These are phyloP conservation scores for Syncephalastrum racemosum DNA, from an alignment of 371 early-diverging fungal species.

Conservation along the genomic window DNA sequence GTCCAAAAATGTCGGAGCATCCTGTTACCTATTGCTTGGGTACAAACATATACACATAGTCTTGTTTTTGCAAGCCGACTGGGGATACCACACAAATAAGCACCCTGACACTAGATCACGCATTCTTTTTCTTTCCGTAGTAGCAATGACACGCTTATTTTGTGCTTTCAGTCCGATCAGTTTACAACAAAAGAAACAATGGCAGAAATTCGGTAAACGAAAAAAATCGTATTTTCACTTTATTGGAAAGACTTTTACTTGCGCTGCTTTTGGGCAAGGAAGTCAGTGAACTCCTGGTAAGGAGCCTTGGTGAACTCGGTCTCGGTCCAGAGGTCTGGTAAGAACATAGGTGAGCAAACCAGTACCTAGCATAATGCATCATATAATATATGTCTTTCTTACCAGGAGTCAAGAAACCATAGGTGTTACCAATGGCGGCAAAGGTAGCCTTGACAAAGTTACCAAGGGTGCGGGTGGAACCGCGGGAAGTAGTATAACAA, in stretches of 20 bases:
- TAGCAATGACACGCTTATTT: too few relatives aligned
- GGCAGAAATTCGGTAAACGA: not conserved
- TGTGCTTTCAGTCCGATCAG: too few relatives aligned
- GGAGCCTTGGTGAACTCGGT: slow-evolving; percentile 82
- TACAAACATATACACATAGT: too few relatives aligned
- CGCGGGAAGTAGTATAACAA: slow-evolving; percentile 93
- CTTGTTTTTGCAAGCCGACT: too few relatives aligned
- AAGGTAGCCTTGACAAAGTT: slow-evolving; percentile 99
- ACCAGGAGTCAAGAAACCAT: slow-evolving; percentile 91
- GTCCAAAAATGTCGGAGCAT: too few relatives aligned
- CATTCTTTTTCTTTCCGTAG: too few relatives aligned
- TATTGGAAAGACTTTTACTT: slow-evolving; percentile 21
- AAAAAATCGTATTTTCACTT: slow-evolving; percentile 1
- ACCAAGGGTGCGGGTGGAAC: slow-evolving; percentile 84
- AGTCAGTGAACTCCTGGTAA: slow-evolving; percentile 90
- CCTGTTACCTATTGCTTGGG: too few relatives aligned
- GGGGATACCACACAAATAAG: too few relatives aligned
- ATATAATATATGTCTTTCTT: not conserved
- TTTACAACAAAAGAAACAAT: not conserved
- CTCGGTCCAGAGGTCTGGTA: slow-evolving; percentile 84
- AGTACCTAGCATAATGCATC: too few relatives aligned
- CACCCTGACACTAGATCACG: too few relatives aligned
- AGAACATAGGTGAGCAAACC: not conserved
- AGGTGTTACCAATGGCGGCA: slow-evolving; percentile 95
- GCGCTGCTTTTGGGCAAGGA: slow-evolving; percentile 61